Evolutionary conservation across 805 yeast species (phyloP).

Genomic region (Lachancea sp.): DNA sequence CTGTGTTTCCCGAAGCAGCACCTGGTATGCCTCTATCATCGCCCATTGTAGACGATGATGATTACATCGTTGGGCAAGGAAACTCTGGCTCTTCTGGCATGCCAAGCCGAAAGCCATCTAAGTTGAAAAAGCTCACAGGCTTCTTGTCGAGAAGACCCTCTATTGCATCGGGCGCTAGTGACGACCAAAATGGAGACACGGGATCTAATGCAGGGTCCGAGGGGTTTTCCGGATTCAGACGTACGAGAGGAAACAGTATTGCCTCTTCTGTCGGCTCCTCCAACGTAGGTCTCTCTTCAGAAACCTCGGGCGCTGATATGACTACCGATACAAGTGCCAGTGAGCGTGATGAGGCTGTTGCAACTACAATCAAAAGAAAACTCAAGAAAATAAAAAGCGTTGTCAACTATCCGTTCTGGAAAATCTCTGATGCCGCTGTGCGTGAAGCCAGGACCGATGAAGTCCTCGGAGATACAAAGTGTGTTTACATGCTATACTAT

Average conservation of each 20-base stretch:
- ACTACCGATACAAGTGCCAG: slow-evolving; percentile 18
- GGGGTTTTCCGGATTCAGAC: neutral
- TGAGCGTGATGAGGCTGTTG: slow-evolving; percentile 12
- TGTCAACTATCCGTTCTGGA: slow-evolving; percentile 67
- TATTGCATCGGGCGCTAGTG: slow-evolving; percentile 6
- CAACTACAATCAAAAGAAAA: slow-evolving; percentile 27
- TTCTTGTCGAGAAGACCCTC: slow-evolving; percentile 20
- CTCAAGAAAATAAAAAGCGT: slow-evolving; percentile 51
- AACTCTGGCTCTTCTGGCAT: slow-evolving; percentile 9
- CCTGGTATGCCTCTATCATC: neutral
- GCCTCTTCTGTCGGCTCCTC: slow-evolving; percentile 15
- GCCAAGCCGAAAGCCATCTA: slow-evolving; percentile 16
- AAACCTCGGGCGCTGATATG: slow-evolving; percentile 6
- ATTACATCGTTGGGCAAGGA: slow-evolving; percentile 13
- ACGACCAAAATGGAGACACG: slow-evolving; percentile 1
- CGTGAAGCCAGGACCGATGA: slow-evolving; percentile 52
- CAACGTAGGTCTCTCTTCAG: slow-evolving; percentile 3
- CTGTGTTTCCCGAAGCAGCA: slow-evolving; percentile 10
- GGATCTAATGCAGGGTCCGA: slow-evolving; percentile 1
- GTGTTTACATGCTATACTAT: slow-evolving; percentile 83
- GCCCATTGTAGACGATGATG: slow-evolving; percentile 14
- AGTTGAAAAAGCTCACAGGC: slow-evolving; percentile 16
- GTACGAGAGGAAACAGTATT: slow-evolving; percentile 14
- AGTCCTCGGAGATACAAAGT: slow-evolving; percentile 61
- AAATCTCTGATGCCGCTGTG: slow-evolving; percentile 70